phyloP scores from a whole-genome alignment of 2,329 filamentous ascomycete species.

The Colletotrichum orbiculare region DNA sequence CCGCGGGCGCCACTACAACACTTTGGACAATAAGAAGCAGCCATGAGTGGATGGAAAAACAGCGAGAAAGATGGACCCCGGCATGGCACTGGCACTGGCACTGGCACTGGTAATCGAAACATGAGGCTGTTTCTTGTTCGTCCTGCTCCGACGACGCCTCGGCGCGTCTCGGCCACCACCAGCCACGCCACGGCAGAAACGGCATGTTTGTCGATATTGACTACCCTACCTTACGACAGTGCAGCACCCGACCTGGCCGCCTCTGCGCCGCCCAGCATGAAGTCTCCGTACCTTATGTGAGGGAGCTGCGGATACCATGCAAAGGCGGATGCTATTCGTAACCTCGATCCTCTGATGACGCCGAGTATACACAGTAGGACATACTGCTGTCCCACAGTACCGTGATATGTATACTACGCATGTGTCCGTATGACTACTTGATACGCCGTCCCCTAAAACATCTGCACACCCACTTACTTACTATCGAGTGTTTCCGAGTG shows the following conservation, averaged over 20 bases:
- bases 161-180: background rate
- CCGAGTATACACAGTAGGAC: too few relatives aligned
- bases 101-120: conserved; percentile 44
- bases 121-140: conserved; percentile 45
- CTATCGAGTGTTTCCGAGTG: too few relatives aligned
- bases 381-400: too few relatives aligned
- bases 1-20: too few relatives aligned
- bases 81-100: conserved; percentile 19
- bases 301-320: background rate
- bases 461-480: background rate
- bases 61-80: background rate
- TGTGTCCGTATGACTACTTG: too few relatives aligned
- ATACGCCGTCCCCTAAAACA: background rate
- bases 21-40: too few relatives aligned
- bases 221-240: conserved; percentile 27
- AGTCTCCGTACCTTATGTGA: conserved; percentile 29
- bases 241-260: conserved; percentile 9
- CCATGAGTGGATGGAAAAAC: too few relatives aligned
- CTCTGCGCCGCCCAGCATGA: background rate
- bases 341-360: background rate
- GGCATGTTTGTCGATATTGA: conserved; percentile 34
- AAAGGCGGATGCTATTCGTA: conserved; percentile 26
- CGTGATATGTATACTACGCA: too few relatives aligned
- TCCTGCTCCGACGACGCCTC: conserved; percentile 32
- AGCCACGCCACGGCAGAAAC: conserved; percentile 12